Percentiles rank a stretch among this genome's conserved stretches.
phyloP scores from a whole-genome alignment of 1,139 yeast genomes.

The Blastobotrys proliferans region DNA sequence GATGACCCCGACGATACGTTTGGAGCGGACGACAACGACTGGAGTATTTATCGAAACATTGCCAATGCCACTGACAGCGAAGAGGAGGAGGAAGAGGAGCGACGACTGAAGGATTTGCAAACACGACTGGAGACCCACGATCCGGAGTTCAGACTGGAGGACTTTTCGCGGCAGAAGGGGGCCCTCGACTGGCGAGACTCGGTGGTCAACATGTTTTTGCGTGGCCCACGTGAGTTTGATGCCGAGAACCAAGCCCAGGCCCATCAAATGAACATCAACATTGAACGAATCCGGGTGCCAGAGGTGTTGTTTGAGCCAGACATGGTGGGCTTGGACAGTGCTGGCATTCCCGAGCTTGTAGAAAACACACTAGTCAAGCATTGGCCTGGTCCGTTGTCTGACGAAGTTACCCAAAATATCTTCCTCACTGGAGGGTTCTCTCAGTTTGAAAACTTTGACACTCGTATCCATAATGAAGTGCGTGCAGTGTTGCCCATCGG shows the following conservation, averaged over 20 bases:
- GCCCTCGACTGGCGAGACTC: slow-evolving; percentile 78
- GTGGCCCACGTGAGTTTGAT: slow-evolving; percentile 80
- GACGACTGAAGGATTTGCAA: slow-evolving; percentile 62
- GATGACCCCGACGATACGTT: slow-evolving; percentile 93
- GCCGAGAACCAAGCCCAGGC: slow-evolving; percentile 63
- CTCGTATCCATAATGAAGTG: slow-evolving; percentile 64
- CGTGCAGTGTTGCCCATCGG: slow-evolving; percentile 67
- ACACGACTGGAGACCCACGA: slow-evolving; percentile 73
- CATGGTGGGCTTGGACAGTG: slow-evolving; percentile 93
- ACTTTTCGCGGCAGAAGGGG: slow-evolving; percentile 68
- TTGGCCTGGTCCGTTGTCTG: slow-evolving; percentile 48
- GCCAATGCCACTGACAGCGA: slow-evolving; percentile 69
- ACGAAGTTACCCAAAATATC: slow-evolving; percentile 41
- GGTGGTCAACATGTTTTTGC: slow-evolving; percentile 72
- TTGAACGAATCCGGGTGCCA: slow-evolving; percentile 88
- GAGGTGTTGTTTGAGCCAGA: slow-evolving; percentile 92
- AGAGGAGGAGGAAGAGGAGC: slow-evolving; percentile 70
- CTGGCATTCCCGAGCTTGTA: slow-evolving; percentile 77
- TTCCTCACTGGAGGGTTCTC: slow-evolving; percentile 87
- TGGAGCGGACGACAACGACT: slow-evolving; percentile 95
- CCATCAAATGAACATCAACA: slow-evolving; percentile 84
- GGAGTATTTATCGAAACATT: slow-evolving; percentile 87
- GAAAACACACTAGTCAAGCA: slow-evolving; percentile 57
- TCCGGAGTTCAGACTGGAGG: slow-evolving; percentile 80
- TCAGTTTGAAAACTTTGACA: slow-evolving; percentile 57